Evolutionary conservation across 2,329 filamentous ascomycete genomes (phyloP).

Genomic region (Penicillium fuscoglaucum): DNA sequence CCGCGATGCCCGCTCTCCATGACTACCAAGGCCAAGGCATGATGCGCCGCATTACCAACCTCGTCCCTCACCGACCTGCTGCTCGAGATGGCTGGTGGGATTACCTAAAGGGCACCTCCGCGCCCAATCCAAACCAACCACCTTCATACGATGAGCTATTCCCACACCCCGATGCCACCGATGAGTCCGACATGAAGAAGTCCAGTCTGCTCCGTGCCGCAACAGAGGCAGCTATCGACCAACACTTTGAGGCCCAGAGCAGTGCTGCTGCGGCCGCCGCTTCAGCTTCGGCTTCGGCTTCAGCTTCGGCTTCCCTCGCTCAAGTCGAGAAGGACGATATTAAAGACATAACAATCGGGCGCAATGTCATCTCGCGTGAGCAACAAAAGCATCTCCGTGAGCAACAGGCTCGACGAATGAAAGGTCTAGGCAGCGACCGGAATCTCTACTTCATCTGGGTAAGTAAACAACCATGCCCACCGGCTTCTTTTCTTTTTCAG

Average conservation of each 20-base stretch:
- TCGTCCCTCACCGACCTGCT: constrained; percentile 67
- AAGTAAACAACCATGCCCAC: constrained; percentile 26
- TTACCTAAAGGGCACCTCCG: constrained; percentile 55
- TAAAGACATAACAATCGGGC: constrained; percentile 45
- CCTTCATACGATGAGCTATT: constrained; percentile 80
- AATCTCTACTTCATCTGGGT: constrained; percentile 58
- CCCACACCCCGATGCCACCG: constrained; percentile 48
- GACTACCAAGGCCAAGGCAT: constrained; percentile 74
- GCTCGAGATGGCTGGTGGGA: constrained; percentile 65
- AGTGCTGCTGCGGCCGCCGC: constrained; percentile 25
- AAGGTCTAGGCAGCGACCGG: constrained; percentile 50
- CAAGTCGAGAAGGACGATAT: constrained; percentile 38
- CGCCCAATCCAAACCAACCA: constrained; percentile 56
- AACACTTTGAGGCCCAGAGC: constrained; percentile 44
- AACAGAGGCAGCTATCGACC: constrained; percentile 46
- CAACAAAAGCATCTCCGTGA: constrained; percentile 50
- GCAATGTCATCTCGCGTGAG: constrained; percentile 45
- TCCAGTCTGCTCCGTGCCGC: constrained; percentile 45
- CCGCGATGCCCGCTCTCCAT: constrained; percentile 64
- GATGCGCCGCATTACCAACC: constrained; percentile 69
- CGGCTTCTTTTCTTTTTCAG: neutral
- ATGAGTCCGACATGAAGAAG: constrained; percentile 45
- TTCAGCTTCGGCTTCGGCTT: constrained; percentile 19
- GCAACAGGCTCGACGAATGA: constrained; percentile 50
- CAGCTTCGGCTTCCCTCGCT: constrained; percentile 10